phyloP scores from a whole-genome alignment of 2,329 filamentous ascomycete genomes.

The Ophiostoma populinum region DNA sequence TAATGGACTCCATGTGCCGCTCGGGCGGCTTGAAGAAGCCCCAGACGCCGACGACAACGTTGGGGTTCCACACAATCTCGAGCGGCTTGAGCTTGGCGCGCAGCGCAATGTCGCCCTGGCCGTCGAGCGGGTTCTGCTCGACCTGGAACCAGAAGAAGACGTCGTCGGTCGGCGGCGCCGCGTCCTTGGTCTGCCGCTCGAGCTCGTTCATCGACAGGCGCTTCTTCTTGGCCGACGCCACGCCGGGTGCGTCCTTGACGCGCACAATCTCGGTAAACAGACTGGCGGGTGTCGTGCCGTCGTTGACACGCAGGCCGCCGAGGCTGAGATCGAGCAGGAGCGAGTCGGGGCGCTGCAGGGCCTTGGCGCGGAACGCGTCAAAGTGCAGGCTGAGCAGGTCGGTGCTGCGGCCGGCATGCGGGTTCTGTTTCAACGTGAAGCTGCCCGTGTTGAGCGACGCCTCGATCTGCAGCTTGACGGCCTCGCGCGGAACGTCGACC shows the following conservation, averaged over 20 bases:
- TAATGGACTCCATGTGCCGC: conserved; percentile 96
- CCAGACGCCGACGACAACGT: conserved; percentile 74
- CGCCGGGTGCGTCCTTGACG: conserved; percentile 65
- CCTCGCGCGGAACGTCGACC: conserved; percentile 78
- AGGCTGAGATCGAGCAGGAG: conserved; percentile 77
- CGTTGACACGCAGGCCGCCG: conserved; percentile 83
- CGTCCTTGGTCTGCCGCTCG: conserved; percentile 21
- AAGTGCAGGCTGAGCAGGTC: conserved; percentile 88
- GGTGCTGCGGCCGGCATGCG: conserved; percentile 48
- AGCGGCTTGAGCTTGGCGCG: conserved; percentile 86
- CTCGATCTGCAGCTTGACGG: conserved; percentile 82
- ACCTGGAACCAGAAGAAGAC: conserved; percentile 86
- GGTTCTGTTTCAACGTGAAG: conserved; percentile 80
- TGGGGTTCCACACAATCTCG: conserved; percentile 95
- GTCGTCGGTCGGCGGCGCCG: conserved; percentile 33
- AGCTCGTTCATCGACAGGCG: conserved; percentile 36
- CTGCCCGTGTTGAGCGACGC: conserved; percentile 88
- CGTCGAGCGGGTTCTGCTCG: conserved; percentile 89
- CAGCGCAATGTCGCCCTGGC: conserved; percentile 76
- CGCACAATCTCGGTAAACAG: conserved; percentile 89
- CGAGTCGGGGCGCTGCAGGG: conserved; percentile 79
- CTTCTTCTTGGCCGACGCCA: conserved; percentile 19
- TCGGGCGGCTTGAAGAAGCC: conserved; percentile 96
- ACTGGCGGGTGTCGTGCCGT: conserved; percentile 83
- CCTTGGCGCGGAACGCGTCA: conserved; percentile 82